These are phyloP conservation scores for Ichthyophthirius multifiliis DNA, from an alignment of 169 alveolate genomes.

Conservation along the genomic window DNA sequence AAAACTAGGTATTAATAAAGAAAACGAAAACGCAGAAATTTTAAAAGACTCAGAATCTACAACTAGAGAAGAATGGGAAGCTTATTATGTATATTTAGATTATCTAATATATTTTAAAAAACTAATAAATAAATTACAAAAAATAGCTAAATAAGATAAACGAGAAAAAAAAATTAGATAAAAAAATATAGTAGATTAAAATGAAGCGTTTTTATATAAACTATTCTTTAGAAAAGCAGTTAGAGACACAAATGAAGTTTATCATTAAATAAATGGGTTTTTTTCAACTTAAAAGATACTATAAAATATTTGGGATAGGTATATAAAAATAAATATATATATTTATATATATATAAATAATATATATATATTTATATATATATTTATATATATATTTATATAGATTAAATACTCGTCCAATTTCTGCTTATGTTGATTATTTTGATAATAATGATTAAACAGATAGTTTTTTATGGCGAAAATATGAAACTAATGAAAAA, in stretches of 20 bases:
- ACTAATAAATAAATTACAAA: not conserved
- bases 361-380: not conserved
- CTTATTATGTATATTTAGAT: slow-evolving; percentile 25
- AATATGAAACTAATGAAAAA: slow-evolving; percentile 35
- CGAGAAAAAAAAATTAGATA: not conserved
- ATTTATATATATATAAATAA: not conserved
- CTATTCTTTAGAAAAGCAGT: slow-evolving; percentile 32
- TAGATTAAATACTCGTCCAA: slow-evolving; percentile 12
- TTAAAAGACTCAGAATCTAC: slow-evolving; percentile 5
- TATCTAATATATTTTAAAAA: slow-evolving; percentile 3
- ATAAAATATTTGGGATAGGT: not conserved
- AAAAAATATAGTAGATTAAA: not conserved
- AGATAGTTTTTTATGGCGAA: slow-evolving; percentile 26
- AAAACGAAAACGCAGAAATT: slow-evolving; percentile 29
- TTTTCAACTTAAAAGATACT: not conserved
- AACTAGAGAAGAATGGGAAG: slow-evolving; percentile 30
- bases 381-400: not conserved
- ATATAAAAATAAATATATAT: not conserved
- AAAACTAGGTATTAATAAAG: slow-evolving; percentile 19
- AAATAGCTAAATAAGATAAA: not conserved
- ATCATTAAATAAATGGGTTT: not conserved
- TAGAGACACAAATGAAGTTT: slow-evolving; percentile 32
- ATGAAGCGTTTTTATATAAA: slow-evolving; percentile 30
- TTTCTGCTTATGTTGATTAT: slow-evolving; percentile 27
- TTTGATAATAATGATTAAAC: not conserved